A percentile compares a stretch with the other conserved stretches of the same genome.
Evolutionary conservation across 2,329 filamentous ascomycete species (phyloP).

Genomic region (Diplodia scrobiculata): DNA sequence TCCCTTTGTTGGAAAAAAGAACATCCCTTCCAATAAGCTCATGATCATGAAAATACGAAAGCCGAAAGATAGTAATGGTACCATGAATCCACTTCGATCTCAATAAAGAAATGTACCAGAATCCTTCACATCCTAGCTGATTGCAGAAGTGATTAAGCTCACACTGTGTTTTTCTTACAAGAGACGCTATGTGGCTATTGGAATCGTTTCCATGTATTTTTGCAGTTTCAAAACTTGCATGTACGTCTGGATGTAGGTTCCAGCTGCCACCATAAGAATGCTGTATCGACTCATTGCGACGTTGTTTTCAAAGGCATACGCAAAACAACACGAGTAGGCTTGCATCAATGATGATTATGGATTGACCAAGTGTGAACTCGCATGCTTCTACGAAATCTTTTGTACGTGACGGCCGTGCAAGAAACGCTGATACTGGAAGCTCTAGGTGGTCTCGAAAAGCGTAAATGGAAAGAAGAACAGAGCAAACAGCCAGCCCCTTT

Average conservation of each 20-base stretch:
- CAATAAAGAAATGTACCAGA: neutral
- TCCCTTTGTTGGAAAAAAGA: slow-evolving; percentile 1
- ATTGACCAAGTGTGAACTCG: neutral
- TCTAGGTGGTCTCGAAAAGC: neutral
- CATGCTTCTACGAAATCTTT: neutral
- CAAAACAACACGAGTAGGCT: neutral
- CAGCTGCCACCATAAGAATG: too few relatives aligned
- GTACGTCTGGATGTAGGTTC: too few relatives aligned
- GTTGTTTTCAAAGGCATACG: too few relatives aligned
- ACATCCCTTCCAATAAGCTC: neutral
- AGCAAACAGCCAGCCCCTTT: neutral
- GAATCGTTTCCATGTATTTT: too few relatives aligned
- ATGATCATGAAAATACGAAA: neutral
- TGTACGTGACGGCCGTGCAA: slow-evolving; percentile 5
- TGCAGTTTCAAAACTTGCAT: too few relatives aligned
- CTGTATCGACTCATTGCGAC: too few relatives aligned
- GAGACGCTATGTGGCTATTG: too few relatives aligned
- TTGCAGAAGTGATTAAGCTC: too few relatives aligned
- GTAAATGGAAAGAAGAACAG: neutral
- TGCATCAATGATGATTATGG: neutral
- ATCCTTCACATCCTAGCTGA: neutral
- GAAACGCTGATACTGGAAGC: neutral
- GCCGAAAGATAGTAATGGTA: slow-evolving; percentile 14
- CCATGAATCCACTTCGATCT: neutral
- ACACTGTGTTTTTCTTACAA: too few relatives aligned